Evolutionary conservation across 352 stramenopile genomes (phyloP).

Genomic region (Aphanomyces cochlioides): DNA sequence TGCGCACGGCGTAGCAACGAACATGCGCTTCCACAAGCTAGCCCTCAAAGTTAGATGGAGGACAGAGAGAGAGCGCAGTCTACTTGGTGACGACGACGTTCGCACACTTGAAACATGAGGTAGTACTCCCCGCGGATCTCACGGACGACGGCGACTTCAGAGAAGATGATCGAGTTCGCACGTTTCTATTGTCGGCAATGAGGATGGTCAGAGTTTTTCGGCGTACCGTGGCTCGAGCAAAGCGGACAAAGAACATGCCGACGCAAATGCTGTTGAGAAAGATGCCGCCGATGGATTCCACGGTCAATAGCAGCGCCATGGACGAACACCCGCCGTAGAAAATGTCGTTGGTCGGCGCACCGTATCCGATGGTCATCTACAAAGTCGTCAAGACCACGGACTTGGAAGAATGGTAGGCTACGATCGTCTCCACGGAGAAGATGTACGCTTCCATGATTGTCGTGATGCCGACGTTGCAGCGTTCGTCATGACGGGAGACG

Average conservation of each 20-base stretch:
- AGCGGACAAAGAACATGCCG: slow-evolving; percentile 83
- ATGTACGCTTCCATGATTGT: slow-evolving; percentile 81
- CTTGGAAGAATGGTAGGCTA: slow-evolving; percentile 40
- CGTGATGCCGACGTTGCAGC: slow-evolving; percentile 68
- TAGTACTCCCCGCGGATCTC: slow-evolving; percentile 86
- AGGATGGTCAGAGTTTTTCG: neutral
- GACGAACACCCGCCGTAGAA: slow-evolving; percentile 81
- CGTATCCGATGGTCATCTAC: slow-evolving; percentile 87
- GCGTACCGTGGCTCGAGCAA: slow-evolving; percentile 69
- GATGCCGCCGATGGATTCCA: slow-evolving; percentile 83
- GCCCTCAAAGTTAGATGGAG: neutral
- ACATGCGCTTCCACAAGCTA: slow-evolving; percentile 76
- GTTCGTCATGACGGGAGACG: slow-evolving; percentile 50
- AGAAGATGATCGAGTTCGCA: slow-evolving; percentile 83
- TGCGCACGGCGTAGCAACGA: slow-evolving; percentile 70
- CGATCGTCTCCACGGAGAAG: slow-evolving; percentile 85
- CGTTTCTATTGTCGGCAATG: slow-evolving; percentile 49
- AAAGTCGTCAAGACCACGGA: slow-evolving; percentile 30
- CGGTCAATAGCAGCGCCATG: slow-evolving; percentile 69
- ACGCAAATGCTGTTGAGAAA: slow-evolving; percentile 85
- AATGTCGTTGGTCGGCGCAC: slow-evolving; percentile 79
- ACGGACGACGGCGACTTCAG: slow-evolving; percentile 76
- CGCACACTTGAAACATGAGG: slow-evolving; percentile 89
- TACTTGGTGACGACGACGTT: slow-evolving; percentile 81
- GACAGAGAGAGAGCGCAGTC: neutral